Base-by-base conservation (phyloP, 345 rosid genomes). In the Jatropha curcas region DNA sequence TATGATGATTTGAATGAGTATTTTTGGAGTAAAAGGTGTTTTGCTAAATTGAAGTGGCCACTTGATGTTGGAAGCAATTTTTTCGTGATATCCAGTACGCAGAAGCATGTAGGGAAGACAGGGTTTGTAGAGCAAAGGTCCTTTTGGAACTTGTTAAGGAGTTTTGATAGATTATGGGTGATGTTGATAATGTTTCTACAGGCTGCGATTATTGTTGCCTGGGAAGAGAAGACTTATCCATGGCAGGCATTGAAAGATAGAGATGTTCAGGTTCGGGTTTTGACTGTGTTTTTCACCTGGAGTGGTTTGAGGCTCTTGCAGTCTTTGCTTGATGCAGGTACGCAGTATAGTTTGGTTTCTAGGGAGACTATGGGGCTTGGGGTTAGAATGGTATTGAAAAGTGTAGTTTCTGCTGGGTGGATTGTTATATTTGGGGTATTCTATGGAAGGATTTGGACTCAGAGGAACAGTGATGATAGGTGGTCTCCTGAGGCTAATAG, bases 81-180 rank as follows among this genome's bases (percentile, higher is more conserved):
- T 80, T 94, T 94, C 7, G 91, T 86, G 37, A 75, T 86, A 6
- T 75, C 89, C 0, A 80, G 84, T n/a, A 79, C 50, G 77, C 76
- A 79, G 60, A 84, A 88, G 79, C 85, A 84, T 70, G 98, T 92
- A 2, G 97, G 97, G 57, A 94, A 94, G 88, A 94, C 98, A 1
- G 98, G 98, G 37, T 94, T 92, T 74, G 98, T 94, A 43, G 98
- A 94, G 85, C 97, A 90, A 77, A 82, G 98, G 77, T 92, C 98
- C 43, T 94, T 92, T 71, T 90, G 90, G 93, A 92, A 94, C 77
- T 41, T 94, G 67, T 79, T 74, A 56, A 69, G 98, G 86, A 94
- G 98, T 79, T 94, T 94, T 71, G 98, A 94, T 41, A 75, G 98
- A 79, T 62, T 92, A 67, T 94, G 97, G 97, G 88, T 92, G 81